Percentiles rank a stretch among this genome's conserved stretches.
Conservation (phyloP, 306 rosid genomes). For the Sicyos baderoa region DNA sequence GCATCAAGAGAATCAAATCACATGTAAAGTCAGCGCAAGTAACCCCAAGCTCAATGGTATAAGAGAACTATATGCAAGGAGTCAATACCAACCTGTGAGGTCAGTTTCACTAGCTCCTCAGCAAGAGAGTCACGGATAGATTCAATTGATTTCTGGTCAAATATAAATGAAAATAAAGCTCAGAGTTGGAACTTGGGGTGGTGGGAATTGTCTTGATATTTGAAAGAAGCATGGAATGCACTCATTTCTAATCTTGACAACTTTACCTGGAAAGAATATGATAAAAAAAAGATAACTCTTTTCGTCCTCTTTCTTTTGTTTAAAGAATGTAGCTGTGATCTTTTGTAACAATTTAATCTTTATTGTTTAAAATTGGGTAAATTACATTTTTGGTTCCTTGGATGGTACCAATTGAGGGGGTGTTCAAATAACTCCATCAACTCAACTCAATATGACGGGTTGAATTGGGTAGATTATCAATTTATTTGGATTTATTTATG, state of each 20-base stretch:
- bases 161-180: slow-evolving; percentile 13
- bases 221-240: neutral
- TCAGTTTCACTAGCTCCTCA: slow-evolving; percentile 92
- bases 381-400: no score
- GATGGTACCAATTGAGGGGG: no score
- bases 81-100: slow-evolving; percentile 57
- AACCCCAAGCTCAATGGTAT: neutral
- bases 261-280: neutral
- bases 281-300: neutral
- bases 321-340: no score
- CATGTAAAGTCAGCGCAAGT: neutral
- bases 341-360: no score
- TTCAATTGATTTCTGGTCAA: slow-evolving; percentile 74
- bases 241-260: neutral
- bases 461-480: no score
- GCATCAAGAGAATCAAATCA: slow-evolving; percentile 22
- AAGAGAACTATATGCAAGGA: neutral
- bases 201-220: no score
- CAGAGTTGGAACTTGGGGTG: slow-evolving; percentile 8
- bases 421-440: no score
- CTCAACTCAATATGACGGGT: no score
- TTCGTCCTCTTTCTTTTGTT: no score
- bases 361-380: no score
- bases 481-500: no score
- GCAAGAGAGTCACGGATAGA: slow-evolving; percentile 96